phyloP scores from a whole-genome alignment of 345 rosid species.

The Toxicodendron radicans region DNA sequence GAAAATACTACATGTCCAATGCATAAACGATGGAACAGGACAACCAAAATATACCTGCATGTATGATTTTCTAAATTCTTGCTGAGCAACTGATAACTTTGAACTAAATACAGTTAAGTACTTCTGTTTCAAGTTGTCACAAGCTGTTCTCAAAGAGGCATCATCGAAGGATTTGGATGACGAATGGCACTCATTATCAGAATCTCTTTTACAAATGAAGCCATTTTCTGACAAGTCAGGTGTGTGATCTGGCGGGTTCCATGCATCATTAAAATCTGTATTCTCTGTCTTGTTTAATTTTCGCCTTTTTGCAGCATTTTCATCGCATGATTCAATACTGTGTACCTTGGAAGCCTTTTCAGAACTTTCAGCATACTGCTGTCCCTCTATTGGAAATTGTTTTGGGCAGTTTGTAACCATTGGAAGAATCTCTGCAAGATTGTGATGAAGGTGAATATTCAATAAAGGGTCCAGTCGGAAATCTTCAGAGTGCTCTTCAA shows the following conservation, averaged over 20 bases:
- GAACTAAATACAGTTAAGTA: slow-evolving; percentile 67
- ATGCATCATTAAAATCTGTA: slow-evolving; percentile 32
- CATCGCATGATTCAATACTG: slow-evolving; percentile 29
- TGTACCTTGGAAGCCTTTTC: slow-evolving; percentile 37
- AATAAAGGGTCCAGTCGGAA: slow-evolving; percentile 86
- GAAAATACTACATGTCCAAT: neutral
- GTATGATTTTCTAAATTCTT: slow-evolving; percentile 67
- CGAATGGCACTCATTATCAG: slow-evolving; percentile 29
- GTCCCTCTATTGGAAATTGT: slow-evolving; percentile 30
- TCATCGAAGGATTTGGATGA: slow-evolving; percentile 31
- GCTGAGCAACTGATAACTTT: slow-evolving; percentile 66
- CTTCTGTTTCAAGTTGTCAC: slow-evolving; percentile 68
- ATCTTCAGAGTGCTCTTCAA: slow-evolving; percentile 72
- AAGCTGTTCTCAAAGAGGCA: slow-evolving; percentile 41
- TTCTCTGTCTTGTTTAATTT: slow-evolving; percentile 33
- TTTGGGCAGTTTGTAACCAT: slow-evolving; percentile 30
- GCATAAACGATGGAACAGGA: neutral
- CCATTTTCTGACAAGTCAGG: slow-evolving; percentile 27
- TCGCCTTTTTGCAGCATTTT: slow-evolving; percentile 49
- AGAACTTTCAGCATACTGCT: slow-evolving; percentile 34
- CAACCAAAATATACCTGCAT: slow-evolving; percentile 54
- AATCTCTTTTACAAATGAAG: slow-evolving; percentile 34
- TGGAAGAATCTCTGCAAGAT: slow-evolving; percentile 74
- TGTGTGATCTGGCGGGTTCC: slow-evolving; percentile 20
- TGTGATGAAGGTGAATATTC: slow-evolving; percentile 91